phyloP scores from a whole-genome alignment of 2,329 filamentous ascomycete genomes.

The Didymella segeticola region DNA sequence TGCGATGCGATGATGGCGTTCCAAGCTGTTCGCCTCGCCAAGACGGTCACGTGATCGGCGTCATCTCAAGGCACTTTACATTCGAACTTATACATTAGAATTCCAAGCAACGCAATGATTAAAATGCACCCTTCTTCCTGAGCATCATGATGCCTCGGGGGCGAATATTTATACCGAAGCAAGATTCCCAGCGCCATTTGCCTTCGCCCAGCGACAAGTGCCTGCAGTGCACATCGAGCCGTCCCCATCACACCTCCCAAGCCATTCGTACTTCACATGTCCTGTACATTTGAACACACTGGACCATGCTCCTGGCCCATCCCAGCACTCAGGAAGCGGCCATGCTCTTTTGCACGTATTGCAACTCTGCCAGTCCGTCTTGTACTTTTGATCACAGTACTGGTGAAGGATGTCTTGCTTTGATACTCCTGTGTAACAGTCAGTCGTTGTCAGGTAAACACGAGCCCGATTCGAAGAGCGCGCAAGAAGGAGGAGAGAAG shows the following conservation, averaged over 20 bases:
- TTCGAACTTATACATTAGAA: too few species aligned
- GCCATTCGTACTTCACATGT: conserved; percentile 14
- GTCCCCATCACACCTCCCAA: conserved; percentile 5
- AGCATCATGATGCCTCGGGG: background rate
- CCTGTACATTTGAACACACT: conserved; percentile 26
- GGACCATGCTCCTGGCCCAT: conserved; percentile 18
- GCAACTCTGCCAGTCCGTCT: conserved; percentile 25
- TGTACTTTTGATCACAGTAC: conserved; percentile 25
- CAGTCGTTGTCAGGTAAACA: background rate
- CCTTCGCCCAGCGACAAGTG: conserved; percentile 1
- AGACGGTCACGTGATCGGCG: conserved; percentile 11
- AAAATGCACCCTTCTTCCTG: background rate
- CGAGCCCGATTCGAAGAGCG: too few species aligned
- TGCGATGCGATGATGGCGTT: conserved; percentile 16
- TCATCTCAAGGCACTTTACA: too few species aligned
- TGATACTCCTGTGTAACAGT: conserved; percentile 4
- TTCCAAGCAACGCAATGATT: background rate
- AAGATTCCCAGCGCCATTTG: background rate
- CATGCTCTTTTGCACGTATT: conserved; percentile 23
- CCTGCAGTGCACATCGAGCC: conserved; percentile 5
- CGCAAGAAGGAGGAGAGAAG: background rate
- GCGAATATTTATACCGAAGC: background rate
- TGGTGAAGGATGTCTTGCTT: conserved; percentile 26
- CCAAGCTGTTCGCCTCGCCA: conserved; percentile 8
- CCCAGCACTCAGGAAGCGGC: conserved; percentile 20